Conservation (phyloP, 352 stramenopile genomes). For the Nothophytophthora sp. region DNA sequence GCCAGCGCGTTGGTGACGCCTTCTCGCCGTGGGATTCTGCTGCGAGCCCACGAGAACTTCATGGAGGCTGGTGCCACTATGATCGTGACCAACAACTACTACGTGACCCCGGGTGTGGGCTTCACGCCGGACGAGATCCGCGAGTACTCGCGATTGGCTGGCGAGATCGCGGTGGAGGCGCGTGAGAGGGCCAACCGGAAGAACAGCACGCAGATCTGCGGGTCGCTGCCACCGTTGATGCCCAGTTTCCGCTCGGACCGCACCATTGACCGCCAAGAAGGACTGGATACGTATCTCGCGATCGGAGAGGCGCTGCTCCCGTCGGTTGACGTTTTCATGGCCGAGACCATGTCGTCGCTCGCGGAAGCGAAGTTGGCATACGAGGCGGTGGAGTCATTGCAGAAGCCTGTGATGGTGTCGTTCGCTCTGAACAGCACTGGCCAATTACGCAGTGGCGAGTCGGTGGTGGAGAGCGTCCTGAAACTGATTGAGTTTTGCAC, state of each 20-base stretch:
- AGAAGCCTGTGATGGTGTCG: constrained; percentile 81
- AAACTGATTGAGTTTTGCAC: constrained; percentile 46
- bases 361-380: constrained; percentile 86
- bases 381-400: constrained; percentile 61
- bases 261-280: constrained; percentile 71
- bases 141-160: constrained; percentile 62
- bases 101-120: constrained; percentile 82
- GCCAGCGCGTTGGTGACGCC: constrained; percentile 76
- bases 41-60: constrained; percentile 74
- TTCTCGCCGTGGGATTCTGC: constrained; percentile 68
- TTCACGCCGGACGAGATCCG: constrained; percentile 81
- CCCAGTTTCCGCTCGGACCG: constrained; percentile 89
- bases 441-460: constrained; percentile 81
- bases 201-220: constrained; percentile 61
- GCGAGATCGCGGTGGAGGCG: constrained; percentile 63
- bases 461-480: constrained; percentile 49
- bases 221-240: constrained; percentile 90
- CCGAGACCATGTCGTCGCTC: constrained; percentile 91
- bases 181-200: constrained; percentile 25
- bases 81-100: constrained; percentile 90
- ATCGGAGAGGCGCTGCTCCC: constrained; percentile 77
- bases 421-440: constrained; percentile 82
- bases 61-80: constrained; percentile 75
- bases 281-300: constrained; percentile 71
- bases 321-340: constrained; percentile 83